Evolutionary conservation across 768 basidiomycete species (phyloP), one percentile per base, ranked within the genome.

Genomic region (Hypholoma sublateritium): DNA sequence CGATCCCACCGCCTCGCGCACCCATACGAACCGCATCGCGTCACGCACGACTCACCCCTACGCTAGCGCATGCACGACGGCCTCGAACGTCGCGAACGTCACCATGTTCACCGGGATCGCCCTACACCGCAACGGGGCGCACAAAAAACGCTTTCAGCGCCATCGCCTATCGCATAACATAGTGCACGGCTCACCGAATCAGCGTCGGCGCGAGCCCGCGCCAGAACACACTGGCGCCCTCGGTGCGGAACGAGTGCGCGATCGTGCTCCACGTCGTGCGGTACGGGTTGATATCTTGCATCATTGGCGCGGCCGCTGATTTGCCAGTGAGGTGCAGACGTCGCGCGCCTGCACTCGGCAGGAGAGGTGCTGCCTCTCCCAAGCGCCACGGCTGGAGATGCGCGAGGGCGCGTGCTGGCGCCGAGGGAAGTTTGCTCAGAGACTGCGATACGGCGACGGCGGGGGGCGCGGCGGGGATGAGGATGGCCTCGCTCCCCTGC

Each of bases 21-120:
- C 9, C 9, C 28, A 32, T 32, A 32, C 28, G 28, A 6, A 3
- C 28, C 28, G 28, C 28, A 32, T 32, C 28, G 28, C 25, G 25
- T 7, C 9, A 32, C 28, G 5, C 28, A 32, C n/a, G n/a, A n/a
- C n/a, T n/a, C 35, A 36, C 8, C 14, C 14, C 34, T 58, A 69
- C 37, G 68, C 65, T 16, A 77, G 59, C 14, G 67, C 67, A 37
- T 71, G 77, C 0, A 86, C 81, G 34, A 86, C 76, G 1, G 76
- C 70, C 60, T 93, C 90, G 58, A 91, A 93, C 1, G 84, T 83
- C 3, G 79, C 81, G 69, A 93, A 92, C 1, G 87, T 91, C 32
- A 85, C 87, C 80, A 92, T 90, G 61, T 92, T 92, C n/a, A 90
- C 89, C 2, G 91, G 91, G 21, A 91, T 79, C n/a, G 89, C 88